Evolutionary conservation across 306 rosid species (phyloP).

Genomic region (Vachellia pachyceras): DNA sequence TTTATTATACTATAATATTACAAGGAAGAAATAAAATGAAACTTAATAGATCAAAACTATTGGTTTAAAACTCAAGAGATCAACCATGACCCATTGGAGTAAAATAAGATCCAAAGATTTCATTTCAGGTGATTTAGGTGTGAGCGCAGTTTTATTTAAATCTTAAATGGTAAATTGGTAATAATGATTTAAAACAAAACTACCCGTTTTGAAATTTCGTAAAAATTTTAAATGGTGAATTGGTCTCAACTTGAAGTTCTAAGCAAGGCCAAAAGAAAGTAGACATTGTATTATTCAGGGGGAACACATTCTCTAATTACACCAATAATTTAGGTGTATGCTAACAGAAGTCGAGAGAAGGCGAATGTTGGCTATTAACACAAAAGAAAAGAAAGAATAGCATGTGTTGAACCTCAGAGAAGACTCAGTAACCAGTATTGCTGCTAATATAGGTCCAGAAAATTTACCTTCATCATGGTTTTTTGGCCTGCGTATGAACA

Average conservation of each 20-base stretch:
- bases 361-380: constrained; percentile 24
- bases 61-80: too few relatives aligned
- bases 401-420: constrained; percentile 22
- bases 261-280: neutral
- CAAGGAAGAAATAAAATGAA: too few relatives aligned
- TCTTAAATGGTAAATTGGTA: neutral
- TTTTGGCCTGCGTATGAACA: constrained; percentile 57
- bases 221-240: neutral
- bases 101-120: too few relatives aligned
- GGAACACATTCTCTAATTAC: neutral
- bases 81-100: too few relatives aligned
- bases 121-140: too few relatives aligned
- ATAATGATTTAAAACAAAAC: too few relatives aligned
- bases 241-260: neutral
- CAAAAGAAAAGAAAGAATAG: neutral
- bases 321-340: neutral
- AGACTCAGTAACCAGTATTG: constrained; percentile 31
- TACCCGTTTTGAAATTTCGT: too few relatives aligned
- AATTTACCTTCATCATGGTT: constrained; percentile 38
- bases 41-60: too few relatives aligned
- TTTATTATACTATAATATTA: too few relatives aligned
- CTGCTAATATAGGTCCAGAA: constrained; percentile 39
- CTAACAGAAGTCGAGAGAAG: neutral
- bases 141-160: too few relatives aligned
- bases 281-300: neutral